A percentile compares a stretch with the other conserved stretches of the same genome.
Evolutionary conservation across 345 rosid genomes (phyloP).

Genomic region (Gossypium bickii): DNA sequence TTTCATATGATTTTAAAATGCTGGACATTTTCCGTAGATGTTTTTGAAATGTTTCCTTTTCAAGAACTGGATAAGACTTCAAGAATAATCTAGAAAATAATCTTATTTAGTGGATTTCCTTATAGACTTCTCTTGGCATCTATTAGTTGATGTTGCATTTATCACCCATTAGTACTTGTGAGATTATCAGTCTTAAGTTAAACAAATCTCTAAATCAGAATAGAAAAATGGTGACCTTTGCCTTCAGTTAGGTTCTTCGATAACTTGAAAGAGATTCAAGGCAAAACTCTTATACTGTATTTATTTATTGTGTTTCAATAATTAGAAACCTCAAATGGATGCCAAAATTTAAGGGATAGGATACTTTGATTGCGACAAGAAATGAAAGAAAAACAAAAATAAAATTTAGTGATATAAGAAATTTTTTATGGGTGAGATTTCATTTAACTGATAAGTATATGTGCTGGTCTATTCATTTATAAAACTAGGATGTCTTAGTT

Average conservation of each 20-base stretch:
- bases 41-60: not conserved
- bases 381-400: not conserved
- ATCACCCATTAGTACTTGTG: not conserved
- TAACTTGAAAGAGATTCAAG: not conserved
- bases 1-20: not conserved
- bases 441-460: not conserved
- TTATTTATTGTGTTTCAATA: not conserved
- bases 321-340: not conserved
- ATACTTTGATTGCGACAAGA: not conserved
- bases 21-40: not conserved
- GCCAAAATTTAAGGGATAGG: not conserved
- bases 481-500: not conserved
- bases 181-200: conserved; percentile 1
- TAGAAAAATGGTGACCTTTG: not conserved
- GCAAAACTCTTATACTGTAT: not conserved
- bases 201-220: not conserved
- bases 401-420: not conserved
- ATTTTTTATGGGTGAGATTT: not conserved
- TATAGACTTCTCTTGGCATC: not conserved
- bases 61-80: not conserved
- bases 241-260: not conserved
- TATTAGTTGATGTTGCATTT: conserved; percentile 1
- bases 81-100: not conserved
- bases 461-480: not conserved
- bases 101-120: not conserved